Evolutionary conservation across 345 rosid species (phyloP).

Genomic region (Eucalyptus polybractea): DNA sequence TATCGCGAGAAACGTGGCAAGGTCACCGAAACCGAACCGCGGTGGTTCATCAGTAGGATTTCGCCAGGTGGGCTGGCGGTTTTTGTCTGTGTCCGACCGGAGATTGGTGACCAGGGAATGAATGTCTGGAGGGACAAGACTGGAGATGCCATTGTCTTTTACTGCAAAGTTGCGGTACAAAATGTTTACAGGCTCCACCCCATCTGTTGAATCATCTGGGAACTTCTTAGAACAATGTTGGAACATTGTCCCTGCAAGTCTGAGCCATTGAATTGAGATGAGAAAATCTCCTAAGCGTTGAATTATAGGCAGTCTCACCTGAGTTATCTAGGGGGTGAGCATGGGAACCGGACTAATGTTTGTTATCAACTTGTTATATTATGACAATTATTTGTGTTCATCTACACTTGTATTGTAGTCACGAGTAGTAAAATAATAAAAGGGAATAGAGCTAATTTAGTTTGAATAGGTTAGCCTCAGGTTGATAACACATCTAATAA

Average conservation of each 20-base stretch:
- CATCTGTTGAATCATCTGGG: not conserved
- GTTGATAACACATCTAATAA: not conserved
- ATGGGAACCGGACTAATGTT: not conserved
- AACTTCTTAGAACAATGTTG: not conserved
- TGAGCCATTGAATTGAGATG: not conserved
- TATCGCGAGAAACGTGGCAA: not conserved
- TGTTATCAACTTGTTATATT: not conserved
- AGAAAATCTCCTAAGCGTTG: not conserved
- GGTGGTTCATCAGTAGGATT: not conserved
- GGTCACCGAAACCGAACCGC: too few species aligned
- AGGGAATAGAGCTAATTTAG: not conserved
- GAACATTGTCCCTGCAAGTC: not conserved
- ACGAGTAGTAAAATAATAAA: not conserved
- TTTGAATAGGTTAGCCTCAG: not conserved
- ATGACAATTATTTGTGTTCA: not conserved
- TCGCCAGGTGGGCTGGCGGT: slow-evolving; percentile 1
- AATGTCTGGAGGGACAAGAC: not conserved
- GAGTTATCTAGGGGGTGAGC: not conserved
- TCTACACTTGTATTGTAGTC: not conserved
- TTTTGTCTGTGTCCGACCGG: not conserved
- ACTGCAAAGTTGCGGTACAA: not conserved
- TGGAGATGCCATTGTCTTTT: not conserved
- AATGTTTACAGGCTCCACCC: not conserved
- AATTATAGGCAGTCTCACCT: not conserved
- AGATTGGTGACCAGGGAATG: not conserved